Conservation (phyloP, 257 asterid genomes). For the Plantago elongata region DNA sequence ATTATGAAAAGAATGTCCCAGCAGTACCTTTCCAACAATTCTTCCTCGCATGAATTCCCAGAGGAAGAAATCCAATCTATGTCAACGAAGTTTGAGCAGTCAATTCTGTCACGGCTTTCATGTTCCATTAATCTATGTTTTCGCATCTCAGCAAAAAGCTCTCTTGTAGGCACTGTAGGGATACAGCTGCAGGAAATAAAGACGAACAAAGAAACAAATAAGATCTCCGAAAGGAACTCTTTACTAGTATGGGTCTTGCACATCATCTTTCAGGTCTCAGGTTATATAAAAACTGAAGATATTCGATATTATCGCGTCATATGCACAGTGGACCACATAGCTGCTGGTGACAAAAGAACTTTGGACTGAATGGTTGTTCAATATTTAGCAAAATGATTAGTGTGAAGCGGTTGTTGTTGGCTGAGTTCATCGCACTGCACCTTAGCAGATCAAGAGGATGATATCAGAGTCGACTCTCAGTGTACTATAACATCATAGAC, state of each 20-base stretch:
- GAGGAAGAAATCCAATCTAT: slow-evolving; percentile 95
- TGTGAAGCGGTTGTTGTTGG: background rate
- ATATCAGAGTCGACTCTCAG: no score
- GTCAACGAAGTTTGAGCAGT: slow-evolving; percentile 87
- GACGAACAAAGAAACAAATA: slow-evolving; percentile 8
- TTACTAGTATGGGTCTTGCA: background rate
- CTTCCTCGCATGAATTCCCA: slow-evolving; percentile 90
- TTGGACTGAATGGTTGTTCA: background rate
- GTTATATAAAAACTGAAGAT: slow-evolving; percentile 1
- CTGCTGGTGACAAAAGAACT: background rate
- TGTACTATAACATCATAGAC: background rate
- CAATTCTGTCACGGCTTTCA: slow-evolving; percentile 61
- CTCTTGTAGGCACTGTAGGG: slow-evolving; percentile 56
- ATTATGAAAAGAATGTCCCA: slow-evolving; percentile 2
- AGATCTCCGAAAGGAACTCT: background rate
- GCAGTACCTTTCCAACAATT: slow-evolving; percentile 71
- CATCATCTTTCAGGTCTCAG: slow-evolving; percentile 16
- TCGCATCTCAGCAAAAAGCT: slow-evolving; percentile 53
- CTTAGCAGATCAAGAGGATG: background rate
- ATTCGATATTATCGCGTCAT: background rate
- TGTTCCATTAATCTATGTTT: slow-evolving; percentile 48
- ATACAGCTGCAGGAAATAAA: slow-evolving; percentile 35
- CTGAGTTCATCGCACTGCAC: background rate
- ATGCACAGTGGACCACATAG: background rate
- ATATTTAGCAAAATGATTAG: background rate